These are phyloP conservation scores for Scheffersomyces ergatensis DNA, from an alignment of 805 yeast genomes.

Conservation along the genomic window DNA sequence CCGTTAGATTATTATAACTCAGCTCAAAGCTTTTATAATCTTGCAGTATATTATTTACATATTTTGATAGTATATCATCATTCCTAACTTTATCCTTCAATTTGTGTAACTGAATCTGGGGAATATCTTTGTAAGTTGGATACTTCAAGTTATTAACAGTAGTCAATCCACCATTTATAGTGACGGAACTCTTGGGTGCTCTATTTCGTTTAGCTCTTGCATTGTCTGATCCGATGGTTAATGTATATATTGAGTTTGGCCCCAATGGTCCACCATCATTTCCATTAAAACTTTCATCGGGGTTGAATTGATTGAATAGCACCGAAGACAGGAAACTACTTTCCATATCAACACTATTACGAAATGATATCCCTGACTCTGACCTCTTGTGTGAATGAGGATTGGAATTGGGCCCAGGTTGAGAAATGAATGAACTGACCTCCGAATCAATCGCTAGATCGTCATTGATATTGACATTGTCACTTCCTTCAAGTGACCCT, in stretches of 20 bases:
- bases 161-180: slow-evolving; percentile 43
- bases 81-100: slow-evolving; percentile 22
- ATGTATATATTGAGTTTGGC: slow-evolving; percentile 73
- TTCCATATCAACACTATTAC: slow-evolving; percentile 32
- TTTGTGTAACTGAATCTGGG: slow-evolving; percentile 61
- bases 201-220: slow-evolving; percentile 35
- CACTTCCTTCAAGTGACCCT: slow-evolving; percentile 20
- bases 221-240: slow-evolving; percentile 61
- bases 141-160: slow-evolving; percentile 45
- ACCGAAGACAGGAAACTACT: slow-evolving; percentile 26
- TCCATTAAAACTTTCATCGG: slow-evolving; percentile 7
- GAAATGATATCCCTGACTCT: slow-evolving; percentile 15
- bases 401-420: slow-evolving; percentile 4
- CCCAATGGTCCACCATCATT: slow-evolving; percentile 52
- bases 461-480: slow-evolving; percentile 28
- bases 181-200: slow-evolving; percentile 29
- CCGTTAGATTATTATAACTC: slow-evolving; percentile 36
- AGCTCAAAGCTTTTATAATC: slow-evolving; percentile 37
- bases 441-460: slow-evolving; percentile 29
- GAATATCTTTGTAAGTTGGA: slow-evolving; percentile 83
- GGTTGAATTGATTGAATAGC: slow-evolving; percentile 17
- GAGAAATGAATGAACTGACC: slow-evolving; percentile 13
- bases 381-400: slow-evolving; percentile 6
- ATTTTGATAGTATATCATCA: slow-evolving; percentile 15
- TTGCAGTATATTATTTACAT: slow-evolving; percentile 14